A percentile compares a stretch with the other conserved stretches of the same genome.
These are phyloP conservation scores for Spathaspora sp. DNA, from an alignment of 1,139 yeast genomes.

Conservation along the genomic window DNA sequence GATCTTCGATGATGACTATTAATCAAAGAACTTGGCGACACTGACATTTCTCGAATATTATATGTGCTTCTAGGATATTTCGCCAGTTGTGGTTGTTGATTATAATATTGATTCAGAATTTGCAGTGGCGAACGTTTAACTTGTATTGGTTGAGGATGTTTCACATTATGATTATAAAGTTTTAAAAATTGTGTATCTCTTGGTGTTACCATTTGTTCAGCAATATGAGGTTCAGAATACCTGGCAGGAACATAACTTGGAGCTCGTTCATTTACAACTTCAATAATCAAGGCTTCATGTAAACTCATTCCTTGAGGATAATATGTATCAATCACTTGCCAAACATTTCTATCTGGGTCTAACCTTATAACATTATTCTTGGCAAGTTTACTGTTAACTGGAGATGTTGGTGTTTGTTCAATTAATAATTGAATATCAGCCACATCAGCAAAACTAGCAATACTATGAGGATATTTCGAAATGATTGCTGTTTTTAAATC, in stretches of 20 bases:
- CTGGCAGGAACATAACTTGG: neutral
- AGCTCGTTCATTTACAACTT: conserved; percentile 18
- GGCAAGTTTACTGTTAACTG: conserved; percentile 3
- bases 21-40: conserved; percentile 23
- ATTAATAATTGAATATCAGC: conserved; percentile 52
- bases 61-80: conserved; percentile 9
- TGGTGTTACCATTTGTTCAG: neutral
- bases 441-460: conserved; percentile 65
- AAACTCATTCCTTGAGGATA: conserved; percentile 71
- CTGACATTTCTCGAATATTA: conserved; percentile 27
- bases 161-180: conserved; percentile 4
- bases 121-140: conserved; percentile 8
- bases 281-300: conserved; percentile 65
- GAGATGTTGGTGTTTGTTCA: conserved; percentile 5
- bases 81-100: conserved; percentile 20
- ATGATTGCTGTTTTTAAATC: conserved; percentile 65
- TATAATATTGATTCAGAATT: conserved; percentile 17
- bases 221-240: conserved; percentile 2
- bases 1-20: conserved; percentile 29
- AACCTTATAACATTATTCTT: conserved; percentile 24
- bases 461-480: conserved; percentile 65
- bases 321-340: conserved; percentile 56
- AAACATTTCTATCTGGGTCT: conserved; percentile 67
- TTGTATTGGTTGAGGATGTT: conserved; percentile 12
- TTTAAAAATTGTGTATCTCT: neutral